Conservation (phyloP, 176 grass and related monocot genomes). For the Carex pumila region DNA sequence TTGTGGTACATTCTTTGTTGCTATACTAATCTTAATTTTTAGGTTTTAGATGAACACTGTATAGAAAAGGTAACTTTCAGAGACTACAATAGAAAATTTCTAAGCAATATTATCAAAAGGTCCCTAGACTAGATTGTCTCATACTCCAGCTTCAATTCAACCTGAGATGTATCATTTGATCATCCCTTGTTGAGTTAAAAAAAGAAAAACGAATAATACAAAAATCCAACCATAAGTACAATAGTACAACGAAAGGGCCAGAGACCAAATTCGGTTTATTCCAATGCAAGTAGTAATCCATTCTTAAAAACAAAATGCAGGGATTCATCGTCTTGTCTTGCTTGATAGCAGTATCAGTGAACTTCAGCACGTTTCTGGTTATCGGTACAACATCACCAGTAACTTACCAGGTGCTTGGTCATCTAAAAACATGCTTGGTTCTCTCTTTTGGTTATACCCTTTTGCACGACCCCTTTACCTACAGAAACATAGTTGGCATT, state of each 20-base stretch:
- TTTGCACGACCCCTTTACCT: conserved; percentile 76
- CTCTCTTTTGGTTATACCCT: conserved; percentile 97
- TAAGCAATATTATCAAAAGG: background rate
- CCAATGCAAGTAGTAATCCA: background rate
- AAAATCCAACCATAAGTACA: background rate
- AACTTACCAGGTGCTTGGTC: conserved; percentile 96
- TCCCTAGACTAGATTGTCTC: background rate
- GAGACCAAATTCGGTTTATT: background rate
- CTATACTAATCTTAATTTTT: background rate
- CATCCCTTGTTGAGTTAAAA: background rate
- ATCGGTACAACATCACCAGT: conserved; percentile 96
- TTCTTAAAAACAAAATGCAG: conserved; percentile 32
- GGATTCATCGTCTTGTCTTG: conserved; percentile 94
- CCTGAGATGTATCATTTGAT: background rate
- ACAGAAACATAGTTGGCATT: conserved; percentile 79
- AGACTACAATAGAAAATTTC: background rate
- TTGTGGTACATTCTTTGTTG: conserved; percentile 50
- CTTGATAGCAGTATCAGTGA: conserved; percentile 94
- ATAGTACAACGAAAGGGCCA: background rate
- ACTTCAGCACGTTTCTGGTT: conserved; percentile 98
- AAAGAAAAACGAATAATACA: background rate
- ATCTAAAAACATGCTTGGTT: conserved; percentile 96
- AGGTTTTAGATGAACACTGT: background rate
- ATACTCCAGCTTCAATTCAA: background rate
- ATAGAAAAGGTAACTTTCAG: background rate